Percentiles rank a stretch among this genome's conserved stretches.
Conservation (phyloP, 345 rosid species). For the Eucalyptus leucophloia region DNA sequence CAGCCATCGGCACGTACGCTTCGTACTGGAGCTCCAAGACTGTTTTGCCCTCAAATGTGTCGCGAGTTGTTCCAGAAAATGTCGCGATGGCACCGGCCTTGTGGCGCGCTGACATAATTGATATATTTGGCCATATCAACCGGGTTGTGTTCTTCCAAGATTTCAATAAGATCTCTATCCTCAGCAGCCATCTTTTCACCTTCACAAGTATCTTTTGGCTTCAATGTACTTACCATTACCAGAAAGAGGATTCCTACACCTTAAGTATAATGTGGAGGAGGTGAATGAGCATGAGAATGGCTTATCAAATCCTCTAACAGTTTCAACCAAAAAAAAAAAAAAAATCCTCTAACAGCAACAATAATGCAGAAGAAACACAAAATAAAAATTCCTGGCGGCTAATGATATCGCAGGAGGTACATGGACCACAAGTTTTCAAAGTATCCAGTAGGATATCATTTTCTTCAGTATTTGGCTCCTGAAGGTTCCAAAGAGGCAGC, state of each 20-base stretch:
- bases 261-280: background rate
- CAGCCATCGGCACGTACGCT: slow-evolving; percentile 87
- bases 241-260: background rate
- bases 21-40: slow-evolving; percentile 81
- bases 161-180: slow-evolving; percentile 47
- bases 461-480: background rate
- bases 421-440: background rate
- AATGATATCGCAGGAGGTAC: background rate
- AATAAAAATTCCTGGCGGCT: background rate
- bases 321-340: too few species aligned
- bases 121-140: slow-evolving; percentile 50
- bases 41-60: slow-evolving; percentile 67
- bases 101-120: slow-evolving; percentile 48
- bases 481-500: background rate
- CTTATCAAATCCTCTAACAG: background rate
- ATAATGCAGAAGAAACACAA: background rate
- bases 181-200: slow-evolving; percentile 26
- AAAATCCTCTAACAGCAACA: background rate
- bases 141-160: slow-evolving; percentile 47
- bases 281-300: background rate
- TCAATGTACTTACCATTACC: background rate
- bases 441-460: background rate
- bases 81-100: slow-evolving; percentile 67
- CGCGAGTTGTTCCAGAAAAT: slow-evolving; percentile 67
- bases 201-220: background rate